These are phyloP conservation scores for Articulospora tetracladia DNA, from an alignment of 495 filamentous ascomycete species.

Conservation along the genomic window DNA sequence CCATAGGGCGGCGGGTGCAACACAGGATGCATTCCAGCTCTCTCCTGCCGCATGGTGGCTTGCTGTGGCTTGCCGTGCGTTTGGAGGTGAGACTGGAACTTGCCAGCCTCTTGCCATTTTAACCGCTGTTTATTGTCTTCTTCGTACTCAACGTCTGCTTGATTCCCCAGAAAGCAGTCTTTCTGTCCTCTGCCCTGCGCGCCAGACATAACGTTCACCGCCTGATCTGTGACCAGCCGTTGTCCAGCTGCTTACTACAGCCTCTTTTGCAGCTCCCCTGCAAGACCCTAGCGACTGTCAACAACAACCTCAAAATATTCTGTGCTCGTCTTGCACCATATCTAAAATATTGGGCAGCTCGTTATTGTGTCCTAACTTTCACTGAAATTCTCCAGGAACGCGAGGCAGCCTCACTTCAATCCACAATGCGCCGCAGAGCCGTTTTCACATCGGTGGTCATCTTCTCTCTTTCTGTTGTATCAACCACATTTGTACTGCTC, in stretches of 20 bases:
- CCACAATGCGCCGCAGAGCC: neutral
- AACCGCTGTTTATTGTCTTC: neutral
- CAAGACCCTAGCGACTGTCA: neutral
- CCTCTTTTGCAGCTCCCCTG: neutral
- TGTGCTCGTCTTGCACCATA: neutral
- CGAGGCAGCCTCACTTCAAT: neutral
- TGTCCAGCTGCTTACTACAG: neutral
- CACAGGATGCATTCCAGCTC: neutral
- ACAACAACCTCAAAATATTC: neutral
- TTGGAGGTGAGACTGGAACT: neutral
- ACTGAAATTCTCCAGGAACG: neutral
- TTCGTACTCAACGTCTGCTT: neutral
- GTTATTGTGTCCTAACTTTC: too few relatives aligned
- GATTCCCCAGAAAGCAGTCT: neutral
- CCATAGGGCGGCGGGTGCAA: neutral
- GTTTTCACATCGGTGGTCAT: neutral
- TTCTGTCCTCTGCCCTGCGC: neutral
- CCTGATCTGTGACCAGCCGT: neutral
- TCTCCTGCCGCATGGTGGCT: neutral
- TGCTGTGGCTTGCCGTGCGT: neutral
- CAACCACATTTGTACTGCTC: conserved; percentile 1
- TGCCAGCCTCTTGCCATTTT: neutral
- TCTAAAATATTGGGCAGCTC: neutral
- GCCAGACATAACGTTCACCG: neutral
- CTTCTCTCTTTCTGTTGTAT: neutral